These are phyloP conservation scores for Gliomastix tumulicola DNA, from an alignment of 2,329 filamentous ascomycete species.

Conservation along the genomic window DNA sequence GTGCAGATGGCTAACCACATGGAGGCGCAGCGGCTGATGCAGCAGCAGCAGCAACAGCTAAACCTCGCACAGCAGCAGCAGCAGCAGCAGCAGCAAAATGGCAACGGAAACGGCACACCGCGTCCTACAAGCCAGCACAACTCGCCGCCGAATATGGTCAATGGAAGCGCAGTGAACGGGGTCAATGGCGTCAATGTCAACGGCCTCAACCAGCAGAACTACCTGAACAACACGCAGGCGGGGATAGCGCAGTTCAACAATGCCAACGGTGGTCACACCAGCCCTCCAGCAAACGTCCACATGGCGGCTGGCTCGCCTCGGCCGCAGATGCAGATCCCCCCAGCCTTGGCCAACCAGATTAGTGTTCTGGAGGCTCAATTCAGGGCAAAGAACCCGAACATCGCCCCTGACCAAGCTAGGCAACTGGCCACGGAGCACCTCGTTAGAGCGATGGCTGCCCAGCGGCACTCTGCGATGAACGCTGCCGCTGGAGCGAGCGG, in stretches of 20 bases:
- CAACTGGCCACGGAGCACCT: slow-evolving; percentile 45
- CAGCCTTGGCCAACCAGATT: slow-evolving; percentile 37
- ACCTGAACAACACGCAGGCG: slow-evolving; percentile 43
- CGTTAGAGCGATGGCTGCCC: slow-evolving; percentile 38
- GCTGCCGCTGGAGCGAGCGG: slow-evolving; percentile 40
- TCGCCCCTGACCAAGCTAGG: slow-evolving; percentile 41
- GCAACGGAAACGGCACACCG: slow-evolving; percentile 19
- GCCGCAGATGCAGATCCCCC: slow-evolving; percentile 31
- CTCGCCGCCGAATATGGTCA: slow-evolving; percentile 37
- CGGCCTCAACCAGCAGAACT: slow-evolving; percentile 43
- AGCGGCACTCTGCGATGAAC: slow-evolving; percentile 46
- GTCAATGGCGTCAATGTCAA: slow-evolving; percentile 18
- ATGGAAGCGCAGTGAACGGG: slow-evolving; percentile 10
- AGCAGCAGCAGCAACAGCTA: slow-evolving; percentile 26
- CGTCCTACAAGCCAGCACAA: slow-evolving; percentile 28
- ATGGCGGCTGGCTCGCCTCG: slow-evolving; percentile 38
- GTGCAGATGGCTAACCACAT: too few relatives aligned
- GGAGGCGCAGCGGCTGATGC: too few relatives aligned
- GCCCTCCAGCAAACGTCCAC: slow-evolving; percentile 34
- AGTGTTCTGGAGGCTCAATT: slow-evolving; percentile 45
- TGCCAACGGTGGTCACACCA: slow-evolving; percentile 23
- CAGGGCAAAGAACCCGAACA: slow-evolving; percentile 41
- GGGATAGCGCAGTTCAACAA: slow-evolving; percentile 46
- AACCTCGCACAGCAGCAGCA: slow-evolving; percentile 16
- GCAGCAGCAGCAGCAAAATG: slow-evolving; percentile 16